Percentiles rank a stretch among this genome's conserved stretches.
Evolutionary conservation across 345 rosid species (phyloP).

Genomic region (Fremontodendron californicum): DNA sequence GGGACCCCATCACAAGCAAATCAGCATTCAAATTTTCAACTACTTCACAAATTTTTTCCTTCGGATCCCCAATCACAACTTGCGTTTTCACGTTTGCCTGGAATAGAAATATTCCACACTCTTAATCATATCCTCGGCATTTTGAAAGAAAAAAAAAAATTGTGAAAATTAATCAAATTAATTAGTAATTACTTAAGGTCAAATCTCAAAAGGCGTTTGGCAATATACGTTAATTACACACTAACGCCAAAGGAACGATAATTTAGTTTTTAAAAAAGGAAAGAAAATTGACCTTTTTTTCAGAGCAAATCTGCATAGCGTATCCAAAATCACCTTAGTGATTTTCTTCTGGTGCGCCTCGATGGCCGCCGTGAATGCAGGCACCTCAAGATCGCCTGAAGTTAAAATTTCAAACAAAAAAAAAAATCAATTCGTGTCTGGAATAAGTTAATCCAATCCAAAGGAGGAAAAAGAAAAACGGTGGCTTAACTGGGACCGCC

Average conservation of each 20-base stretch:
- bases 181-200: background rate
- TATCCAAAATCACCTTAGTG: conserved; percentile 55
- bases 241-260: background rate
- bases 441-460: conserved; percentile 1
- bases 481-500: conserved; percentile 78
- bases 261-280: too few relatives aligned
- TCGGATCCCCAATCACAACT: conserved; percentile 78
- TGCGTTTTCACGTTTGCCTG: conserved; percentile 63
- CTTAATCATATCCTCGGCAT: background rate
- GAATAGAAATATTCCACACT: background rate
- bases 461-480: background rate
- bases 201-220: background rate
- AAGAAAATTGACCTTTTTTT: conserved; percentile 36
- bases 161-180: background rate
- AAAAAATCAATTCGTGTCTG: background rate
- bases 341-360: conserved; percentile 83
- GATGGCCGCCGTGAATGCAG: conserved; percentile 79
- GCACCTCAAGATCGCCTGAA: conserved; percentile 72
- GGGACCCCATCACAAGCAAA: conserved; percentile 80
- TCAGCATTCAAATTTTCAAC: conserved; percentile 59
- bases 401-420: background rate
- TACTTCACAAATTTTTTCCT: conserved; percentile 76
- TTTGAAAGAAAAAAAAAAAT: background rate
- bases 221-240: background rate
- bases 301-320: conserved; percentile 58